A percentile compares a stretch with the other conserved stretches of the same genome.
phyloP scores from a whole-genome alignment of 805 yeast genomes.

The Wickerhamiella parazyma region DNA sequence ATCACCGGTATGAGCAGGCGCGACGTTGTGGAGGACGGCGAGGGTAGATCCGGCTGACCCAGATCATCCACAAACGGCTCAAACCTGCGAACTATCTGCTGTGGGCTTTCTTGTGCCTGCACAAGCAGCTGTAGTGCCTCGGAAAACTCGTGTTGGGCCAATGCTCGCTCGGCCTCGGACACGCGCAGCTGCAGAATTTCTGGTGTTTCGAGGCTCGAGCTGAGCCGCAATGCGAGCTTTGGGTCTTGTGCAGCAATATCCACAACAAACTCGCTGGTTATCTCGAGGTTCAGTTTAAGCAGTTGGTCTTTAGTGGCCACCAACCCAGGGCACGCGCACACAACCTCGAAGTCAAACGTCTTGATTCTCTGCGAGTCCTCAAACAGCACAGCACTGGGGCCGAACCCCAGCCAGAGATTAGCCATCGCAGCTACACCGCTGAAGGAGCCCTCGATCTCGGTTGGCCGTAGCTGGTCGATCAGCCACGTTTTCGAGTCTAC shows the following conservation, averaged over 20 bases:
- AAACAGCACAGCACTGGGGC: background rate
- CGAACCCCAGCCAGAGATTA: background rate
- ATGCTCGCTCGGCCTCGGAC: background rate
- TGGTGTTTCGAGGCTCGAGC: background rate
- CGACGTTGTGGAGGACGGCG: background rate
- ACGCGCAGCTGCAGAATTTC: background rate
- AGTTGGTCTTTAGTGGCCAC: background rate
- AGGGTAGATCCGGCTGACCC: background rate
- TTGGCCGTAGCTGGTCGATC: background rate
- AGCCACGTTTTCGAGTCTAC: background rate
- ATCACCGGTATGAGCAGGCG: slow-evolving; percentile 2
- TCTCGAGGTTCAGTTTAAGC: background rate
- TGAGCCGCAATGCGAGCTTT: background rate
- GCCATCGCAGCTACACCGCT: background rate
- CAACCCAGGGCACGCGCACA: background rate
- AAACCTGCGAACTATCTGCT: background rate
- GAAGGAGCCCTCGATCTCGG: background rate
- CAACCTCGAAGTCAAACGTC: background rate
- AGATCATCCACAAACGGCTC: background rate
- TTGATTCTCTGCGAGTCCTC: background rate
- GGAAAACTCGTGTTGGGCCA: background rate
- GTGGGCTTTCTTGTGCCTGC: background rate
- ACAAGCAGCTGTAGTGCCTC: background rate
- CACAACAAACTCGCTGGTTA: background rate
- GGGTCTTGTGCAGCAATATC: background rate